These are phyloP conservation scores for Capronia coronata DNA, from an alignment of 2,329 filamentous ascomycete species.

Conservation along the genomic window DNA sequence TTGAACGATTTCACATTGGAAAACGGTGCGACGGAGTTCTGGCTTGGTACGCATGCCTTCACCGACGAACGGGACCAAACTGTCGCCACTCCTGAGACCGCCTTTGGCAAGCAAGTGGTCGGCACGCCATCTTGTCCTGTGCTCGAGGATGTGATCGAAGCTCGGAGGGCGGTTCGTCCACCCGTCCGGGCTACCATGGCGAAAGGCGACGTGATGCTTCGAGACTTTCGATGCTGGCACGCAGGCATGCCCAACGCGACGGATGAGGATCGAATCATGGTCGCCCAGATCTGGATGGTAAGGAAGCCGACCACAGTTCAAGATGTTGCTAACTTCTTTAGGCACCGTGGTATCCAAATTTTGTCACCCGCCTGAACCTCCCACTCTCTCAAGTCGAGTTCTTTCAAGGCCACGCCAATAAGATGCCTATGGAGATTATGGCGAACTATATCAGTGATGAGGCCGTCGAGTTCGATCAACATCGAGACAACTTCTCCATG, in stretches of 20 bases:
- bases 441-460: conserved; percentile 9
- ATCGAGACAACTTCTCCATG: conserved; percentile 11
- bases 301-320: neutral
- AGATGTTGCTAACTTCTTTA: conserved; percentile 2
- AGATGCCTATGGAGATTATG: conserved; percentile 11
- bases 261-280: conserved; percentile 30
- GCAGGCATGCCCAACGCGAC: conserved; percentile 34
- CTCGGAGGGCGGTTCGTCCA: conserved; percentile 27
- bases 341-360: conserved; percentile 12
- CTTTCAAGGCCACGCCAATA: conserved; percentile 9
- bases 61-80: conserved; percentile 33
- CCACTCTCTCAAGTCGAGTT: conserved; percentile 4
- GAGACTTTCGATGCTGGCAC: conserved; percentile 33
- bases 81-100: conserved; percentile 23
- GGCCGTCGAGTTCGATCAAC: conserved; percentile 10
- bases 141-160: conserved; percentile 21
- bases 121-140: conserved; percentile 21
- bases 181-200: conserved; percentile 24
- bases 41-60: conserved; percentile 37
- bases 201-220: conserved; percentile 31
- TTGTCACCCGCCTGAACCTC: conserved; percentile 3
- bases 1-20: conserved; percentile 34
- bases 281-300: conserved; percentile 21
- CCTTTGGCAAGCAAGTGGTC: conserved; percentile 11
- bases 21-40: conserved; percentile 39